Evolutionary conservation across 108 stramenopile species (phyloP).

Genomic region (Seminavis robusta): DNA sequence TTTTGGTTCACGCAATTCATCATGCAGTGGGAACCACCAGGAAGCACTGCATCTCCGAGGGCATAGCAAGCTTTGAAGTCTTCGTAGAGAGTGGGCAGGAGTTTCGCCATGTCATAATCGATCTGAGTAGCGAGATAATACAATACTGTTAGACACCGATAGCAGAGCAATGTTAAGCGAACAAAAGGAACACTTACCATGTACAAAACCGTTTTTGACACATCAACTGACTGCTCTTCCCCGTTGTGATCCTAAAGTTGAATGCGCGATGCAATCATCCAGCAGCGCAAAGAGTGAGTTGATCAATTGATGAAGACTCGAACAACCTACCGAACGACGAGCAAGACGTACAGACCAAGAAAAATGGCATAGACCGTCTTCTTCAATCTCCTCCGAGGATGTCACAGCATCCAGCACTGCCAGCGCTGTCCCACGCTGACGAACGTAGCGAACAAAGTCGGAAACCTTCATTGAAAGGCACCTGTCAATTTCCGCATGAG

Average conservation of each 20-base stretch:
- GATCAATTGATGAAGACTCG: no score
- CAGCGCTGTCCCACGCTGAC: slow-evolving; percentile 7
- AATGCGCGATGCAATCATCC: slow-evolving; percentile 15
- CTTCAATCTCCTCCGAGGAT: not conserved
- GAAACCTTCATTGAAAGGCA: slow-evolving; percentile 49
- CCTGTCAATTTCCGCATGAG: slow-evolving; percentile 14
- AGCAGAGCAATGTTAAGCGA: no score
- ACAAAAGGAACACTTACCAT: no score
- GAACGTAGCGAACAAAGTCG: slow-evolving; percentile 52
- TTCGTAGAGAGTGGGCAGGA: slow-evolving; percentile 36
- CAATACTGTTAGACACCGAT: no score
- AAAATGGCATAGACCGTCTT: no score
- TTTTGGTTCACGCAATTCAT: slow-evolving; percentile 65
- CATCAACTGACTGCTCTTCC: slow-evolving; percentile 29
- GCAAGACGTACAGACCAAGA: no score
- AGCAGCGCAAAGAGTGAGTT: not conserved
- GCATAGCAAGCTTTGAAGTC: slow-evolving; percentile 49
- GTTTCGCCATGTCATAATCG: slow-evolving; percentile 56
- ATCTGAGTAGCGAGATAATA: no score
- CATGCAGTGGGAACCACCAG: slow-evolving; percentile 74
- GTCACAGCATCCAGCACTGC: not conserved
- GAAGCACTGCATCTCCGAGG: slow-evolving; percentile 48
- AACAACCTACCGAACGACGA: no score
- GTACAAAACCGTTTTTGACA: slow-evolving; percentile 42
- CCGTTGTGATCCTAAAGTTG: slow-evolving; percentile 37